Evolutionary conservation across 352 stramenopile species (phyloP).

Genomic region (Globisporangium solare): DNA sequence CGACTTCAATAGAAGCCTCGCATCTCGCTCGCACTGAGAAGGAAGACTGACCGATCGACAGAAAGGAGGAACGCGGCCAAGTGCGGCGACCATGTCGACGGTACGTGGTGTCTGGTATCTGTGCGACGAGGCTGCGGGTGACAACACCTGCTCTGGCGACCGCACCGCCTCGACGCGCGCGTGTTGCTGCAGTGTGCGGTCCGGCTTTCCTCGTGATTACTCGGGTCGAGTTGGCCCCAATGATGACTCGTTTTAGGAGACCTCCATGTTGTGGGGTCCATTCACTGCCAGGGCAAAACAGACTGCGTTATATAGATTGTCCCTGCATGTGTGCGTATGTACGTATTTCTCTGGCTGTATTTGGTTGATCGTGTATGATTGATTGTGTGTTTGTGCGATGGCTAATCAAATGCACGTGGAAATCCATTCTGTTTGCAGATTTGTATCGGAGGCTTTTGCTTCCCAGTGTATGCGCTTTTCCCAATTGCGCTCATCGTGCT

Average conservation of each 20-base stretch:
- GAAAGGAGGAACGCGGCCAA: constrained; percentile 4
- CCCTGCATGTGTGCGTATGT: background rate
- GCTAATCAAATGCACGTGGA: background rate
- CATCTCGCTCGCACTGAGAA: background rate
- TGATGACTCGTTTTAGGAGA: background rate
- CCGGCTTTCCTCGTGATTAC: background rate
- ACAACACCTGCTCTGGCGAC: too few relatives aligned
- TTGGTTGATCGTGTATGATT: background rate
- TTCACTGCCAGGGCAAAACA: too few relatives aligned
- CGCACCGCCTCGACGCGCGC: too few relatives aligned
- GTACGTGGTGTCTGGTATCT: constrained; percentile 4
- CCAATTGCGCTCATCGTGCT: constrained; percentile 69
- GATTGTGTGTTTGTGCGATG: background rate
- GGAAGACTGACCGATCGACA: background rate
- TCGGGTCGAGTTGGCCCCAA: background rate
- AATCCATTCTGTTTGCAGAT: constrained; percentile 35
- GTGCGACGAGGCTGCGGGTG: too few relatives aligned
- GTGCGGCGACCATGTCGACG: constrained; percentile 19
- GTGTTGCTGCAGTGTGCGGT: too few relatives aligned
- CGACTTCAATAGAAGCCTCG: background rate
- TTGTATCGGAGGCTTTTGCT: constrained; percentile 74
- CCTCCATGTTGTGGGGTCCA: too few relatives aligned
- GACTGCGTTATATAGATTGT: background rate
- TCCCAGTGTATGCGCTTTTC: constrained; percentile 72
- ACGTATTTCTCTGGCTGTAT: background rate